These are phyloP conservation scores for Populus hybrid DNA, from an alignment of 441 rosid species.

Conservation along the genomic window DNA sequence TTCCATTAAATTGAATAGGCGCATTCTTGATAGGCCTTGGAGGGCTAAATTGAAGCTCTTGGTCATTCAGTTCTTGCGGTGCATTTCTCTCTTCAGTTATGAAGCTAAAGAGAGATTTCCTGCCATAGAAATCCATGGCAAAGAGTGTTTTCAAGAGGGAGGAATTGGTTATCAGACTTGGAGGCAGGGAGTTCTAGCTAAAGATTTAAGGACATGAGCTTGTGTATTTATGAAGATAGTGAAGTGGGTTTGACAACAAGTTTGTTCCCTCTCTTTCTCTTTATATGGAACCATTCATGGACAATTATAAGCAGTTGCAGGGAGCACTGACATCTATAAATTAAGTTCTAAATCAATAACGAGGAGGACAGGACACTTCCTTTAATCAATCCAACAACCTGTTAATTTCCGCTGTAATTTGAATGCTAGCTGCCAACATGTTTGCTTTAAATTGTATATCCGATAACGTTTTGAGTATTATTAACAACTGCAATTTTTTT, in stretches of 20 bases:
- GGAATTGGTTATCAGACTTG: not conserved
- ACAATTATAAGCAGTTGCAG: not conserved
- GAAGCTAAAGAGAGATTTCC: slow-evolving; percentile 20
- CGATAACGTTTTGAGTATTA: too few relatives aligned
- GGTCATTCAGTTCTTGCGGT: not conserved
- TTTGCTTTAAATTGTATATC: too few relatives aligned
- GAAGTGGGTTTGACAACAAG: not conserved
- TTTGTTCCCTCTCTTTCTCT: not conserved
- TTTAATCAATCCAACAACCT: too few relatives aligned
- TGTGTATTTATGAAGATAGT: not conserved
- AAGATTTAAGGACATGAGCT: not conserved
- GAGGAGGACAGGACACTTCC: too few relatives aligned
- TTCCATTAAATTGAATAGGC: too few relatives aligned
- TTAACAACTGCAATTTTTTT: too few relatives aligned
- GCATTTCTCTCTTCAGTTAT: slow-evolving; percentile 24
- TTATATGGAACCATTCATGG: not conserved
- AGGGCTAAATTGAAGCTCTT: too few relatives aligned
- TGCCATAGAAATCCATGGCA: slow-evolving; percentile 33
- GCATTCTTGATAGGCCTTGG: too few relatives aligned
- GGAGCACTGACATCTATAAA: not conserved
- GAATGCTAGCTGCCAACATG: too few relatives aligned
- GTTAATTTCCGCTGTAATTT: too few relatives aligned
- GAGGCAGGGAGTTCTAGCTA: slow-evolving; percentile 1
- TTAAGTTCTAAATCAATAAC: too few relatives aligned
- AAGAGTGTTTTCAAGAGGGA: not conserved